Base-by-base conservation (phyloP, 306 rosid genomes). In the Malus sieversii region DNA sequence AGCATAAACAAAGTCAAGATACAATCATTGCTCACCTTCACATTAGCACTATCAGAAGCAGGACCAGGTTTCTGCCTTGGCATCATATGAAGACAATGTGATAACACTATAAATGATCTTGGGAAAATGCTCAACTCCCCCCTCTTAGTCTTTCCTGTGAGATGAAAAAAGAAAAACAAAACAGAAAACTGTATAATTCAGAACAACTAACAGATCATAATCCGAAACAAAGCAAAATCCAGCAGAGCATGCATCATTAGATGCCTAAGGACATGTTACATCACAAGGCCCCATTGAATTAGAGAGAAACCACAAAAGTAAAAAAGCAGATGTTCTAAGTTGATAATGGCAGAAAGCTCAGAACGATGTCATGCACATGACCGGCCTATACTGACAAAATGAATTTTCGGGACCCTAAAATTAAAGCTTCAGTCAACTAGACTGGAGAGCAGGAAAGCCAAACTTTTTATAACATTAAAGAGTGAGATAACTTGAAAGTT, bases 81-180 rank as follows among this genome's bases (percentile, higher is more conserved):
- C 92, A 93, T 74, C 98, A 90, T 93, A 80, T 90, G 96, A 58
- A 93, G 83, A 81, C 96, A 89, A 83, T 90, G 92, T 60, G 96
- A 90, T 71, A 93, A 85, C 72, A 85, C 86, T 33, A 82, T 68
- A 76, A 90, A 87, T 48, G 87, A 83, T 80, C 75, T 86, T 52
- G 95, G 96, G 70, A 93, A 93, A 69, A 92, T 88, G 84, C 97
- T 93, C 20, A 90, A 88, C 81, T 93, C 97, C 72, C 98, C 98
- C 71, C 87, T 93, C 82, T 90, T 93, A 75, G 93, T 93, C 87
- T 93, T 93, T 23, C 98, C 98, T 93, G 80, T 22, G 79, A 59
- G 10, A 70, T 66, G 7, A 16, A 15, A 22, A 29, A 19, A 40
- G 70, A 32, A 15, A 70, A 48, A 20, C 6, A 45, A 35, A 38